These are phyloP conservation scores for Phytophthora ohioensis DNA, from an alignment of 352 stramenopile genomes.

Conservation along the genomic window DNA sequence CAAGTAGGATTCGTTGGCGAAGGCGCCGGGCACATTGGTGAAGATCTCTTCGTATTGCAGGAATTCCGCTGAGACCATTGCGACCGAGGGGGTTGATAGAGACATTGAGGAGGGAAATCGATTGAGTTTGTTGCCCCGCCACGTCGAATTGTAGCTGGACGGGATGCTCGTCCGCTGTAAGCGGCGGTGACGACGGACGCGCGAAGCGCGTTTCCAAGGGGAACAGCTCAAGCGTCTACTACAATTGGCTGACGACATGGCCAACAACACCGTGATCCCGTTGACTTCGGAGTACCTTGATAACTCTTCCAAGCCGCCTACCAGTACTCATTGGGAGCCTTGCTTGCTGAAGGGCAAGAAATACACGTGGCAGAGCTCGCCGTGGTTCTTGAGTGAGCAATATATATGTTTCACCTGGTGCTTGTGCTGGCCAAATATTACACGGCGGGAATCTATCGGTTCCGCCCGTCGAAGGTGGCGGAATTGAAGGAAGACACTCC, in stretches of 20 bases:
- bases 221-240: conserved; percentile 49
- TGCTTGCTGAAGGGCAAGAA: conserved; percentile 44
- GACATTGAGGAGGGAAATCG: too few relatives aligned
- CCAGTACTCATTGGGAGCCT: conserved; percentile 53
- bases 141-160: too few relatives aligned
- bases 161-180: too few relatives aligned
- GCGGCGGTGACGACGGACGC: too few relatives aligned
- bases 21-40: too few relatives aligned
- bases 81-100: too few relatives aligned
- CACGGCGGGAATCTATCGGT: conserved; percentile 67
- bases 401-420: conserved; percentile 78
- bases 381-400: conserved; percentile 78
- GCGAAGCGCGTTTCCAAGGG: conserved; percentile 33
- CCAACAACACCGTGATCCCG: conserved; percentile 50
- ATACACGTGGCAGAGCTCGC: conserved; percentile 74
- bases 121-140: too few relatives aligned
- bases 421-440: conserved; percentile 72
- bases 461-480: conserved; percentile 63
- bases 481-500: conserved; percentile 61
- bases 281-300: conserved; percentile 51
- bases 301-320: conserved; percentile 44
- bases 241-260: conserved; percentile 56
- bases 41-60: too few relatives aligned
- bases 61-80: too few relatives aligned
- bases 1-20: too few relatives aligned